Conservation (phyloP, 805 yeast species). For the Pichia ethanolica region DNA sequence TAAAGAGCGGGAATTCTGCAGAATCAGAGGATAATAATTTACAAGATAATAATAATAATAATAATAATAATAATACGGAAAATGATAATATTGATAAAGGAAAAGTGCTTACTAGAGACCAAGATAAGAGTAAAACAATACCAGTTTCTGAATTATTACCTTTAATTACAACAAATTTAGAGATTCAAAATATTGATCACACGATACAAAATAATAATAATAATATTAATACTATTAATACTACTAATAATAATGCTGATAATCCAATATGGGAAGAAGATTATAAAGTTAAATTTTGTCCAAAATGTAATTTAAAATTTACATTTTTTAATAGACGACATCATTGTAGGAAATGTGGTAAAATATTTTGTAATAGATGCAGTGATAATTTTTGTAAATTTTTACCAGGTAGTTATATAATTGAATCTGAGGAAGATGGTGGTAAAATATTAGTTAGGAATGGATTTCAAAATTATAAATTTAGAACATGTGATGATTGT, state of each 20-base stretch:
- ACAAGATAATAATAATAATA: not conserved
- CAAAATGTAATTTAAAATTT: constrained; percentile 45
- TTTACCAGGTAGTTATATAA: constrained; percentile 52
- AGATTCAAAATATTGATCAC: too few species aligned
- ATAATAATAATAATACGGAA: not conserved
- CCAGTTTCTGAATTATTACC: not conserved
- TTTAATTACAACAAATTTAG: not conserved
- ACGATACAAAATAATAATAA: too few species aligned
- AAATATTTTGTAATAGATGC: constrained; percentile 67
- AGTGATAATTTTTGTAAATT: constrained; percentile 47
- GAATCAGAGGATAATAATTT: too few species aligned
- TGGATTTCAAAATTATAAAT: constrained; percentile 42
- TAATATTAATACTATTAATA: not conserved
- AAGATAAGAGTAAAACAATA: not conserved
- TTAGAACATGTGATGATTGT: constrained; percentile 73
- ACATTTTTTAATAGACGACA: constrained; percentile 65
- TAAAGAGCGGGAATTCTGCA: too few species aligned
- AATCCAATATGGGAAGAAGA: constrained; percentile 64
- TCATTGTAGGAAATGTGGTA: constrained; percentile 79
- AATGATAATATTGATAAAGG: not conserved
- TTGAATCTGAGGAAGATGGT: constrained; percentile 28
- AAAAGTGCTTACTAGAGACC: too few species aligned
- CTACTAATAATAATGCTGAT: not conserved
- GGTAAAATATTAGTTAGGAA: constrained; percentile 8
- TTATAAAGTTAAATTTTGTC: constrained; percentile 42